Evolutionary conservation across 1,284 basidiomycete genomes (phyloP).

Genomic region (Coniferiporia weirii): DNA sequence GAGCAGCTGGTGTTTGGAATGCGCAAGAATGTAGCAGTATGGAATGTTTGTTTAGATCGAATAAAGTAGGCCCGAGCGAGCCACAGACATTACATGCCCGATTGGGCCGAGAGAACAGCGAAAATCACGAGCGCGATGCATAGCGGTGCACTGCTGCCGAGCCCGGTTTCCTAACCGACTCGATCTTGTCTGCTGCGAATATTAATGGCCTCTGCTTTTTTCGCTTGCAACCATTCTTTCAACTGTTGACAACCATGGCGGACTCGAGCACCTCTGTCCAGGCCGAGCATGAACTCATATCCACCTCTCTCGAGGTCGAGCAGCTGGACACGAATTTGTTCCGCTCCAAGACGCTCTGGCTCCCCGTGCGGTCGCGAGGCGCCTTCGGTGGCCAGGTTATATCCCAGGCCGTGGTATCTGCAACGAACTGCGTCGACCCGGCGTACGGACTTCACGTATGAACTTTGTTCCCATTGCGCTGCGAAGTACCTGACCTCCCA

Average conservation of each 20-base stretch:
- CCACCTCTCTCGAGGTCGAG: conserved; percentile 72
- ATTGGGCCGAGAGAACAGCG: too few relatives aligned
- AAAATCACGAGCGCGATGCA: too few relatives aligned
- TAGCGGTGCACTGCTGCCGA: too few relatives aligned
- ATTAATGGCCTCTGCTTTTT: background rate
- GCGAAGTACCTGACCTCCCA: conserved; percentile 18
- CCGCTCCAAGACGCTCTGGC: conserved; percentile 68
- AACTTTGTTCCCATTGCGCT: conserved; percentile 18
- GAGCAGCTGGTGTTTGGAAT: background rate
- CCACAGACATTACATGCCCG: too few relatives aligned
- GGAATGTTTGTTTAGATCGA: too few relatives aligned
- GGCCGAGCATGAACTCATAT: conserved; percentile 56
- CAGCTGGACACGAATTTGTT: conserved; percentile 72
- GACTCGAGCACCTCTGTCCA: conserved; percentile 23
- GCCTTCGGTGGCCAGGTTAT: conserved; percentile 92
- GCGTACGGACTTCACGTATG: conserved; percentile 71
- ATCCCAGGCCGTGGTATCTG: conserved; percentile 78
- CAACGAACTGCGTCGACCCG: conserved; percentile 67
- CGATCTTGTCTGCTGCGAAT: background rate
- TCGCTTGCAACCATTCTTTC: background rate
- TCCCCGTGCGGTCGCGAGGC: conserved; percentile 63
- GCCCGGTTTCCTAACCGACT: too few relatives aligned
- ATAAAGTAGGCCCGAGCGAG: too few relatives aligned
- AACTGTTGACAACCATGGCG: conserved; percentile 1
- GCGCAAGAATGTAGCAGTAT: too few relatives aligned